These are phyloP conservation scores for Trichoderma atroviride DNA, from an alignment of 2,329 filamentous ascomycete species.

Conservation along the genomic window DNA sequence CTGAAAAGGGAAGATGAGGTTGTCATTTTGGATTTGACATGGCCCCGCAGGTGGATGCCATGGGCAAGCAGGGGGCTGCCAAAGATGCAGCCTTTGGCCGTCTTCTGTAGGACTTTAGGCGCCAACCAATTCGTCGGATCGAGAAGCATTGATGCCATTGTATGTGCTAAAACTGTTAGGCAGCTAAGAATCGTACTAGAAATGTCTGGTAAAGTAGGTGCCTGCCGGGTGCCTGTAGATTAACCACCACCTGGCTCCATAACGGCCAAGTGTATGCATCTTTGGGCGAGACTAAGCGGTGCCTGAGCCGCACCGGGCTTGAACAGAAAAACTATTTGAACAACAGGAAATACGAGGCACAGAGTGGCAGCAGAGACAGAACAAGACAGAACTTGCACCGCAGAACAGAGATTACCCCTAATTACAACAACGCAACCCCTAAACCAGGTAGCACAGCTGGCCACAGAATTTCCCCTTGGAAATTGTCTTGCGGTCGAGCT, in stretches of 20 bases:
- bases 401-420: constrained; percentile 11
- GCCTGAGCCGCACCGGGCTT: not conserved
- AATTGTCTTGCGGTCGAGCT: constrained; percentile 22
- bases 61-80: not conserved
- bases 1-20: constrained; percentile 17
- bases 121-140: constrained; percentile 12
- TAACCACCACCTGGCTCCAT: not conserved
- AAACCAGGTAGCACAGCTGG: constrained; percentile 21
- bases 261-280: not conserved
- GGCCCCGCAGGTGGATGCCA: constrained; percentile 10
- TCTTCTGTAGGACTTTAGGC: not conserved
- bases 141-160: not conserved
- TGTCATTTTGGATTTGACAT: constrained; percentile 16
- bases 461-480: constrained; percentile 23
- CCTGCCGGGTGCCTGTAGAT: not conserved
- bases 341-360: not conserved
- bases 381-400: not conserved
- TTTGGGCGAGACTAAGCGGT: not conserved
- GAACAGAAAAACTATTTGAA: not conserved
- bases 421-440: constrained; percentile 6
- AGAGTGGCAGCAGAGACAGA: not conserved
- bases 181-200: not conserved
- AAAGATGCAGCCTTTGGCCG: constrained; percentile 3
- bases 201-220: not conserved
- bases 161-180: not conserved